phyloP scores from a whole-genome alignment of 2,329 filamentous ascomycete species.

The Cryphonectria radicalis region DNA sequence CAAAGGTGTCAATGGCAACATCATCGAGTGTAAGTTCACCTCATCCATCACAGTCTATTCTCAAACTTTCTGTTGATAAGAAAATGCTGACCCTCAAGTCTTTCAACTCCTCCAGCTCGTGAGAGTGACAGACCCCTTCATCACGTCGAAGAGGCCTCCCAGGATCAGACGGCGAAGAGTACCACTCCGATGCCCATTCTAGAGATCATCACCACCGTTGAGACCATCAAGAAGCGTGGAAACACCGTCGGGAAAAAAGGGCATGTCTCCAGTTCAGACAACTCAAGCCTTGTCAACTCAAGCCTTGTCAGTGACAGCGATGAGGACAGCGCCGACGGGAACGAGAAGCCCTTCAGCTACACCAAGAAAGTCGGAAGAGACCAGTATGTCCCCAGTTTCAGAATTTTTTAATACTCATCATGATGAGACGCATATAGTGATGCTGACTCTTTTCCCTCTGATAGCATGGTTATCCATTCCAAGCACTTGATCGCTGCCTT shows the following conservation, averaged over 20 bases:
- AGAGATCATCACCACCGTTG: slow-evolving; percentile 49
- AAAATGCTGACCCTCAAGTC: not conserved
- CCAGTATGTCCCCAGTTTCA: slow-evolving; percentile 16
- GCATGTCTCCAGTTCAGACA: slow-evolving; percentile 10
- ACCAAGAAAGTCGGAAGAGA: slow-evolving; percentile 39
- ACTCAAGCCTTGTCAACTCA: not conserved
- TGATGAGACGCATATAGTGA: not conserved
- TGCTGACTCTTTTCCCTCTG: not conserved
- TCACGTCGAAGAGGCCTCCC: slow-evolving; percentile 31
- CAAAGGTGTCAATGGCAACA: slow-evolving; percentile 39
- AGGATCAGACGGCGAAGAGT: slow-evolving; percentile 33
- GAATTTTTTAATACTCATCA: not conserved
- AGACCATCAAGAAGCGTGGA: slow-evolving; percentile 29
- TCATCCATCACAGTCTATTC: not conserved
- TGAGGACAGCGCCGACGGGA: slow-evolving; percentile 29
- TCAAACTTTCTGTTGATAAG: not conserved
- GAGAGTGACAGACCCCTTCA: slow-evolving; percentile 45
- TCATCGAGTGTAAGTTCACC: slow-evolving; percentile 43
- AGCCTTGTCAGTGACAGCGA: slow-evolving; percentile 12
- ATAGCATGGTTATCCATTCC: slow-evolving; percentile 49
- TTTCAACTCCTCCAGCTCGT: slow-evolving; percentile 37
- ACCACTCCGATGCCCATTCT: slow-evolving; percentile 42
- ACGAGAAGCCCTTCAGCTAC: slow-evolving; percentile 32
- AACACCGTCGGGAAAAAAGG: not conserved
- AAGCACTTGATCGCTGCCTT: slow-evolving; percentile 52